Evolutionary conservation across 805 yeast species (phyloP).

Genomic region (Myxozyma geophila): DNA sequence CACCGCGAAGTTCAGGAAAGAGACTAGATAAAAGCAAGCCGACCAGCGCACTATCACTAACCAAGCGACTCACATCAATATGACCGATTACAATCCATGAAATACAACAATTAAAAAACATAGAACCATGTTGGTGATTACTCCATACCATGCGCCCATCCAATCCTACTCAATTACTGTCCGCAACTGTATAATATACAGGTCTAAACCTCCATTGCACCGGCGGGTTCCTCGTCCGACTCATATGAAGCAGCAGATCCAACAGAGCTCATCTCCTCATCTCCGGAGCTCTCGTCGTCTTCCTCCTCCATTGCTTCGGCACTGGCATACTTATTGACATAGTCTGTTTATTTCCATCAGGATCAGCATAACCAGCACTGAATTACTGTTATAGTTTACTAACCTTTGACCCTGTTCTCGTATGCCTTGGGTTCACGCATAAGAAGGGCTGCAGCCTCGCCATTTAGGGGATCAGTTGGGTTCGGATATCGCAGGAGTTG

Average conservation of each 20-base stretch:
- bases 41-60: background rate
- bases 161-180: background rate
- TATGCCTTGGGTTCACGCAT: constrained; percentile 69
- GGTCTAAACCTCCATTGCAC: constrained; percentile 45
- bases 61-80: background rate
- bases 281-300: constrained; percentile 47
- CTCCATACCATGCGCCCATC: constrained; percentile 8
- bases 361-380: background rate
- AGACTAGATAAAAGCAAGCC: background rate
- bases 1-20: too few relatives aligned
- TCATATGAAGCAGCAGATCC: constrained; percentile 44
- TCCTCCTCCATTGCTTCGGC: constrained; percentile 55
- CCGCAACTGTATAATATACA: constrained; percentile 21
- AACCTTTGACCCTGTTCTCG: constrained; percentile 62
- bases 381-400: background rate
- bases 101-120: background rate
- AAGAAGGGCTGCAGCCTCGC: constrained; percentile 83
- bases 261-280: constrained; percentile 50
- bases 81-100: constrained; percentile 3
- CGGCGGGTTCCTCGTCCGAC: constrained; percentile 49
- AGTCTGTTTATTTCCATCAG: constrained; percentile 46
- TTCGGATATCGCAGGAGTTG: constrained; percentile 90
- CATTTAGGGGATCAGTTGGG: constrained; percentile 90
- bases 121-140: constrained; percentile 7
- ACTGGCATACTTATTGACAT: constrained; percentile 73